Conservation (phyloP, 176 grass and related monocot species). For the Pontederia paniculata region DNA sequence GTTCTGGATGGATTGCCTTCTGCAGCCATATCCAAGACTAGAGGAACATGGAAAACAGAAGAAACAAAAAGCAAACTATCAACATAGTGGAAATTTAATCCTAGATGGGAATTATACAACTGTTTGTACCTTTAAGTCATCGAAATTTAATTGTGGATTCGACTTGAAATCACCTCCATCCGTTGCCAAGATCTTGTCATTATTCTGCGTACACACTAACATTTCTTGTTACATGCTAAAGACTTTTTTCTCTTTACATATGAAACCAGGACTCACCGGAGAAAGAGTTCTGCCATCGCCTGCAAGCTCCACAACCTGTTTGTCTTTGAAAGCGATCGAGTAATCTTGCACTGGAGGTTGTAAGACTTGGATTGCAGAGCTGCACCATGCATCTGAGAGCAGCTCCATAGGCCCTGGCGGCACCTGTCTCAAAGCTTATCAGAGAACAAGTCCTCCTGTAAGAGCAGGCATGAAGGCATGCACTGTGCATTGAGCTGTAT, state of each 20-base stretch:
- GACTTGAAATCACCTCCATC: conserved; percentile 33
- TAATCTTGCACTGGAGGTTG: conserved; percentile 35
- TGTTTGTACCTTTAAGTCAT: conserved; percentile 65
- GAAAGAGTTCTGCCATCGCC: conserved; percentile 14
- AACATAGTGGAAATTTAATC: background rate
- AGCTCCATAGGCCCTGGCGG: conserved; percentile 24
- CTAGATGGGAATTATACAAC: background rate
- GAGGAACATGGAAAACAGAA: conserved; percentile 8
- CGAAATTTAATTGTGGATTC: conserved; percentile 50
- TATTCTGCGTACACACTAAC: conserved; percentile 32
- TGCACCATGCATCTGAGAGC: conserved; percentile 77
- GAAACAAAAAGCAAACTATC: background rate
- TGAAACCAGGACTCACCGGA: conserved; percentile 29
- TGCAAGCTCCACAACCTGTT: conserved; percentile 36
- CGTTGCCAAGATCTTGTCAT: conserved; percentile 37
- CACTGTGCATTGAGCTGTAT: background rate
- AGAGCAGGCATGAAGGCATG: background rate
- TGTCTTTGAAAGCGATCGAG: conserved; percentile 47
- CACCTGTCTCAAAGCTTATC: background rate
- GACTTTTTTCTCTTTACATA: conserved; percentile 4
- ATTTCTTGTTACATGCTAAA: background rate
- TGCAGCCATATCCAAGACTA: conserved; percentile 97
- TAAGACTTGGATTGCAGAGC: conserved; percentile 70
- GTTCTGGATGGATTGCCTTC: conserved; percentile 93
- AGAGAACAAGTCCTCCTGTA: background rate